phyloP scores from a whole-genome alignment of 805 yeast species.

The Teunomyces panamensis region DNA sequence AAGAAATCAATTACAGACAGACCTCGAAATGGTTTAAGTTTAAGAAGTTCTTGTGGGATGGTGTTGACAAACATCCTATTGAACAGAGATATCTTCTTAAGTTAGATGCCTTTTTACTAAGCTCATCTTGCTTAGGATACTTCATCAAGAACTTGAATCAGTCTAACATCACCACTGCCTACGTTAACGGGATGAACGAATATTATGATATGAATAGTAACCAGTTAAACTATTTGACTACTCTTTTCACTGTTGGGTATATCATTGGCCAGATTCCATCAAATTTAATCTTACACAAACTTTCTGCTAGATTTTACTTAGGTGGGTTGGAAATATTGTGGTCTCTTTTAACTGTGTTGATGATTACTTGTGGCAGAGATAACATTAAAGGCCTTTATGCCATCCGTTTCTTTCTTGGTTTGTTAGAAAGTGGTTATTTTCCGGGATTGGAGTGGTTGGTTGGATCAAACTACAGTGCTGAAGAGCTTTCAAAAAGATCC shows the following conservation, averaged over 20 bases:
- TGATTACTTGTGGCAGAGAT: slow-evolving; percentile 24
- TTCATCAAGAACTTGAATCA: slow-evolving; percentile 45
- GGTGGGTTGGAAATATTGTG: slow-evolving; percentile 45
- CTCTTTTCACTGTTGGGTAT: slow-evolving; percentile 51
- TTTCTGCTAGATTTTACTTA: slow-evolving; percentile 43
- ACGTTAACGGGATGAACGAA: slow-evolving; percentile 47
- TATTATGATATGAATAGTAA: slow-evolving; percentile 37
- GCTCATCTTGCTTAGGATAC: slow-evolving; percentile 48
- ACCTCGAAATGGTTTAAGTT: slow-evolving; percentile 20
- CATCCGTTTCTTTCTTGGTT: slow-evolving; percentile 40
- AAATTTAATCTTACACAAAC: slow-evolving; percentile 38
- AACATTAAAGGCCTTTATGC: slow-evolving; percentile 25
- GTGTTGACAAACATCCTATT: slow-evolving; percentile 34
- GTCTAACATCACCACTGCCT: slow-evolving; percentile 43
- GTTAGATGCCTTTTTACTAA: slow-evolving; percentile 30
- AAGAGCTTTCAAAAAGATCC: slow-evolving; percentile 36
- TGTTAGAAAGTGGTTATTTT: slow-evolving; percentile 48
- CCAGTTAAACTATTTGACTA: slow-evolving; percentile 43
- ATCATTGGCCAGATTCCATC: slow-evolving; percentile 52
- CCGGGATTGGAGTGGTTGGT: slow-evolving; percentile 45
- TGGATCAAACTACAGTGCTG: slow-evolving; percentile 33
- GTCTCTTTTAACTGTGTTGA: slow-evolving; percentile 40
- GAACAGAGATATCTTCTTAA: slow-evolving; percentile 33
- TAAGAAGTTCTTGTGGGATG: slow-evolving; percentile 34
- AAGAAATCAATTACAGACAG: slow-evolving; percentile 18